Evolutionary conservation across 345 rosid genomes (phyloP), one percentile per base, ranked within the genome.

Genomic region (Orychophragmus violaceus): DNA sequence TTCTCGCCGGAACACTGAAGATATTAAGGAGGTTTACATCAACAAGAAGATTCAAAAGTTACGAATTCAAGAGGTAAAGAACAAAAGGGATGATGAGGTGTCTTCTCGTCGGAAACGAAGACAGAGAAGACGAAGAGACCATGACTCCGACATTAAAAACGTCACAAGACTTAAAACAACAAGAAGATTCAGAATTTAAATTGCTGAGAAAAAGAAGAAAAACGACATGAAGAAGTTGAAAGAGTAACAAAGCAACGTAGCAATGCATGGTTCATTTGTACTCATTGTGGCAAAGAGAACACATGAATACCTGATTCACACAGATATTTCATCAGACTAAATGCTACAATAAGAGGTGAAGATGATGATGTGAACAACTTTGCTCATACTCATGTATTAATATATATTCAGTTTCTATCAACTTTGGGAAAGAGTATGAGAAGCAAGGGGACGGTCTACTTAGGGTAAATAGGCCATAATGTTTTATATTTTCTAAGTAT

Each of bases 241-340:
- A 9, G 3, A 51, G 49, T 23, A 17, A 23, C 10, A n/a, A 44
- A 60, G 30, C 50, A 60, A 41, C 49, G 12, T 8, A 62, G 36
- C 29, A 45, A 21, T 54, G 41, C 0, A n/a, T 69, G 25, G 52
- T 66, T 39, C 50, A 7, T 28, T 18, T 74, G 73, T 53, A 16
- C 25, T 42, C 72, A 74, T 28, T 74, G 77, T 54, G 72, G 68
- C 64, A 59, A 66, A 59, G 68, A 45, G 41, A 66, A 51, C 49
- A 44, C 67, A 59, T 51, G 57, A 60, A 16, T 53, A 16, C 41
- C 19, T 35, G 52, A n/a, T n/a, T n/a, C n/a, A n/a, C n/a, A n/a
- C n/a, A n/a, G n/a, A n/a, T n/a, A n/a, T n/a, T n/a, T 33, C 58
- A 27, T 24, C 12, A 33, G 56, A 42, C 61, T 39, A 18, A 32